Evolutionary conservation across 2,329 filamentous ascomycete genomes (phyloP).

Genomic region (Allantophomopsis lycopodina): DNA sequence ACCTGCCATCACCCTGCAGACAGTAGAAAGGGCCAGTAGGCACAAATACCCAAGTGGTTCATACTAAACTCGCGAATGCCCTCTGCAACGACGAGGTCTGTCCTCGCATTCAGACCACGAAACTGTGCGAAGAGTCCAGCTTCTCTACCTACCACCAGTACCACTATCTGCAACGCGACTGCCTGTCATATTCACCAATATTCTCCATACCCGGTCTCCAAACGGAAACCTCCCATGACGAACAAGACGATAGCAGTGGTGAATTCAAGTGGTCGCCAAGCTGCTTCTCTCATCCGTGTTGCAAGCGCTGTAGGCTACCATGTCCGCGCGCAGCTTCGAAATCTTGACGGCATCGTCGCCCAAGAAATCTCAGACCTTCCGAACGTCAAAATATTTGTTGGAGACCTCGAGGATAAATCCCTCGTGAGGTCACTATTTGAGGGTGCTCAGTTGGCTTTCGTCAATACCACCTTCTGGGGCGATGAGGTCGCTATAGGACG

Average conservation of each 20-base stretch:
- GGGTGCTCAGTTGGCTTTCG: slow-evolving; percentile 80
- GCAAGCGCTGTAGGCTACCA: slow-evolving; percentile 87
- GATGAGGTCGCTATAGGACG: slow-evolving; percentile 86
- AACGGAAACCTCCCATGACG: slow-evolving; percentile 3
- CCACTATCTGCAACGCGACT: background rate
- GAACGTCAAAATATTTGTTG: slow-evolving; percentile 55
- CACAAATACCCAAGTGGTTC: background rate
- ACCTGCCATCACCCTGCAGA: too few relatives aligned
- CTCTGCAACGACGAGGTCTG: background rate
- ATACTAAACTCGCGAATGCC: background rate
- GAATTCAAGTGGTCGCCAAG: slow-evolving; percentile 91
- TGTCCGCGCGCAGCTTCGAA: slow-evolving; percentile 84
- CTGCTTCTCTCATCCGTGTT: slow-evolving; percentile 87
- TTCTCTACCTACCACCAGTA: background rate
- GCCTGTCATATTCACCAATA: background rate
- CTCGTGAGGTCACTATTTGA: slow-evolving; percentile 69
- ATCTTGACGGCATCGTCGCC: slow-evolving; percentile 75
- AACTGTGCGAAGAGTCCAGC: background rate
- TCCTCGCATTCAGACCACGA: background rate
- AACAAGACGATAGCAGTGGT: slow-evolving; percentile 69
- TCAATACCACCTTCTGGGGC: slow-evolving; percentile 96
- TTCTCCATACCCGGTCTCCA: background rate
- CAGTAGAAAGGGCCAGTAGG: too few relatives aligned
- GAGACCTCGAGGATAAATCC: slow-evolving; percentile 48
- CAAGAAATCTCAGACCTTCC: slow-evolving; percentile 72